A percentile compares a stretch with the other conserved stretches of the same genome.
These are phyloP conservation scores for Conoideocrella luteorostrata DNA, from an alignment of 2,329 filamentous ascomycete species.

Conservation along the genomic window DNA sequence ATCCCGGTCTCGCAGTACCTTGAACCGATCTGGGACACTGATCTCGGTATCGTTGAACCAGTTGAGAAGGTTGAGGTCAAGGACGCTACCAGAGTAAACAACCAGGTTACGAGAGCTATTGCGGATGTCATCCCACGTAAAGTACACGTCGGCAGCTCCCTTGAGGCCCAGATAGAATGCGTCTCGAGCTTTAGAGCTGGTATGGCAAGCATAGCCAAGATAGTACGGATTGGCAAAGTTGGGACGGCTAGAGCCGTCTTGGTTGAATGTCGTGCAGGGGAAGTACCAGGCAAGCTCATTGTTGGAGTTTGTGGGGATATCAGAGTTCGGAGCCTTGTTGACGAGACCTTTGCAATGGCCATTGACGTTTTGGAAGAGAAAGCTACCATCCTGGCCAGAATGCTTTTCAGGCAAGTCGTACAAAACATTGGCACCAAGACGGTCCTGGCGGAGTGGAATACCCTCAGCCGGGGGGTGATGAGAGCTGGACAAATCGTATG, in stretches of 20 bases:
- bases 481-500: constrained; percentile 75
- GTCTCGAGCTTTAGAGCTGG: constrained; percentile 58
- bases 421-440: constrained; percentile 66
- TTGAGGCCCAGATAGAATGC: constrained; percentile 66
- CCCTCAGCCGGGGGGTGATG: constrained; percentile 74
- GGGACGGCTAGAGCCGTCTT: constrained; percentile 77
- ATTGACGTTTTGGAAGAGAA: constrained; percentile 97
- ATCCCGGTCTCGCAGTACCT: constrained; percentile 65
- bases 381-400: constrained; percentile 88
- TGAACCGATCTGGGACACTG: constrained; percentile 67
- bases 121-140: constrained; percentile 88
- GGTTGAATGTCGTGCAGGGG: constrained; percentile 84
- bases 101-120: constrained; percentile 86
- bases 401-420: constrained; percentile 79
- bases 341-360: constrained; percentile 92
- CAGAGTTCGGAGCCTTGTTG: constrained; percentile 61
- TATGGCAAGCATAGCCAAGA: constrained; percentile 84
- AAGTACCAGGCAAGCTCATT: constrained; percentile 92
- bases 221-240: constrained; percentile 74
- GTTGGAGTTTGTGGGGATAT: constrained; percentile 68
- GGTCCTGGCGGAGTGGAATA: constrained; percentile 51
- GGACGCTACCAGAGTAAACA: constrained; percentile 88
- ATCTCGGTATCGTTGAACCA: constrained; percentile 89
- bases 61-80: constrained; percentile 79
- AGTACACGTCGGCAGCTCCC: constrained; percentile 82